Evolutionary conservation across 768 basidiomycete species (phyloP).

Genomic region (Collybia nuda): DNA sequence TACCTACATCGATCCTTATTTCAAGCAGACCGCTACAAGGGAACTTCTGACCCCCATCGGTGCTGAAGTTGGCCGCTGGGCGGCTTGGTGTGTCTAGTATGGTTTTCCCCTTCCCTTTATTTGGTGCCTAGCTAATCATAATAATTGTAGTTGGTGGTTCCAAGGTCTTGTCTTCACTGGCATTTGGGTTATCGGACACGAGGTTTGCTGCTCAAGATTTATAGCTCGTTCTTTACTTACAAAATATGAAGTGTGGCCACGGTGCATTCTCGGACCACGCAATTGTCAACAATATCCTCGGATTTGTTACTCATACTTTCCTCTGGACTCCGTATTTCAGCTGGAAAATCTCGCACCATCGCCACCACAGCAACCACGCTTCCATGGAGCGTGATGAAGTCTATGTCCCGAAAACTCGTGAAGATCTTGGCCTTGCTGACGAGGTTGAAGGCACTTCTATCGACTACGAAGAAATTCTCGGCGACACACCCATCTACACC

Average conservation of each 20-base stretch:
- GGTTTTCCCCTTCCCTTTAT: constrained; percentile 14
- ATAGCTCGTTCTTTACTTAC: neutral
- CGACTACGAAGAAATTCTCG: constrained; percentile 56
- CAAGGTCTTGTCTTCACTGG: constrained; percentile 57
- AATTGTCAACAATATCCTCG: constrained; percentile 47
- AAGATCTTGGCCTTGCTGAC: constrained; percentile 48
- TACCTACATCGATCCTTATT: constrained; percentile 42
- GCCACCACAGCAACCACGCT: constrained; percentile 50
- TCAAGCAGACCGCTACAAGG: constrained; percentile 20
- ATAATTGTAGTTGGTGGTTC: constrained; percentile 53
- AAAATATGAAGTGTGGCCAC: constrained; percentile 46
- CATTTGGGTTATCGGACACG: constrained; percentile 61
- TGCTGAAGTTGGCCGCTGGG: constrained; percentile 38
- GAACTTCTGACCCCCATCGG: constrained; percentile 30
- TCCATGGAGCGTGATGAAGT: constrained; percentile 57
- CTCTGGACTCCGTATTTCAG: constrained; percentile 54
- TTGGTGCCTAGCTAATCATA: neutral
- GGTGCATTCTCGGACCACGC: constrained; percentile 53
- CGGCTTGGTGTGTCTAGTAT: constrained; percentile 47
- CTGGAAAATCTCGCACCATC: constrained; percentile 54
- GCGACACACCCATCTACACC: constrained; percentile 62
- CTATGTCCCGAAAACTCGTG: constrained; percentile 63
- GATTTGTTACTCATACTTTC: constrained; percentile 48
- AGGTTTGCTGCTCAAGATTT: constrained; percentile 26
- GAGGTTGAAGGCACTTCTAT: constrained; percentile 16